These are phyloP conservation scores for Melaleuca alternifolia DNA, from an alignment of 345 rosid genomes.

Conservation along the genomic window DNA sequence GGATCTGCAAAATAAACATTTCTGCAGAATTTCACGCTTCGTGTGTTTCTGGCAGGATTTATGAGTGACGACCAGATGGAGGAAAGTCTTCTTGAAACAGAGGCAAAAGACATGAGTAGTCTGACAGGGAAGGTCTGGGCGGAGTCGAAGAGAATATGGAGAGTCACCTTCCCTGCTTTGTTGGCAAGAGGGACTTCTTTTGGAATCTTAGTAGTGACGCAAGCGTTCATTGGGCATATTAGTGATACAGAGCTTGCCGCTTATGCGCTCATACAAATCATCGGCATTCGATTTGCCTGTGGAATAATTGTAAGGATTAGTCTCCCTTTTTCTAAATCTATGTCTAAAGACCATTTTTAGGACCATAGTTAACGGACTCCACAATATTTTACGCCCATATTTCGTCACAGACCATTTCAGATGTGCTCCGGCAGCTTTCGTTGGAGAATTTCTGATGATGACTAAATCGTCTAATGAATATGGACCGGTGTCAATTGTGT, in stretches of 20 bases:
- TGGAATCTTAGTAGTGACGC: slow-evolving; percentile 45
- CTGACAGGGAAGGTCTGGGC: slow-evolving; percentile 6
- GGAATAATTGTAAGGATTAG: slow-evolving; percentile 28
- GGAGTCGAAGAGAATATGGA: slow-evolving; percentile 23
- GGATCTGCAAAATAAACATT: neutral
- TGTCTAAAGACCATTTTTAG: neutral
- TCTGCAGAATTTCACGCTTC: neutral
- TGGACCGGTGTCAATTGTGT: neutral
- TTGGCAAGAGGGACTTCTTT: slow-evolving; percentile 28
- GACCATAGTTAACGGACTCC: neutral
- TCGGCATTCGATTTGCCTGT: slow-evolving; percentile 37
- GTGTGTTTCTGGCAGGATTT: neutral
- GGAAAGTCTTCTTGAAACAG: slow-evolving; percentile 11
- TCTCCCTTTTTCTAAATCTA: neutral
- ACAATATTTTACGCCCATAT: neutral
- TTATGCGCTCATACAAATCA: slow-evolving; percentile 51
- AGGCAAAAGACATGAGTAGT: slow-evolving; percentile 1
- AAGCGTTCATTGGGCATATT: slow-evolving; percentile 48
- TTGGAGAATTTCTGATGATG: neutral
- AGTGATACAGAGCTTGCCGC: slow-evolving; percentile 33
- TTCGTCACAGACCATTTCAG: neutral
- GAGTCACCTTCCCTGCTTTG: slow-evolving; percentile 39
- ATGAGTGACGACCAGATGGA: slow-evolving; percentile 1
- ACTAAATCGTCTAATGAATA: neutral
- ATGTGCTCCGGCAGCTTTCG: neutral